A percentile compares a stretch with the other conserved stretches of the same genome.
These are phyloP conservation scores for Leccinum uliginosum DNA, from an alignment of 768 basidiomycete genomes.

Conservation along the genomic window DNA sequence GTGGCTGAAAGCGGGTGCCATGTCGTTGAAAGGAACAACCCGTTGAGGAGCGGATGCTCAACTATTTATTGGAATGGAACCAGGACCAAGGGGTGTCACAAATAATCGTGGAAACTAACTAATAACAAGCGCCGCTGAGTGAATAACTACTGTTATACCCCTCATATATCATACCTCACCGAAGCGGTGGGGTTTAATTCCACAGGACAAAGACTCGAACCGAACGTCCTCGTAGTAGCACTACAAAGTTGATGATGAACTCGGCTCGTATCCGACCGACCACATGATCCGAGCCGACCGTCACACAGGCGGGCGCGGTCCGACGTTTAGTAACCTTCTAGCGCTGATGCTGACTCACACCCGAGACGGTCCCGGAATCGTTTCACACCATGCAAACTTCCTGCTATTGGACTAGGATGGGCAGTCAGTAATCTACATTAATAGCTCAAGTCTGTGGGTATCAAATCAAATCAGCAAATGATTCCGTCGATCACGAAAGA, in stretches of 20 bases:
- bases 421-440: too few relatives aligned
- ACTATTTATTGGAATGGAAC: constrained; percentile 1
- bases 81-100: constrained; percentile 13
- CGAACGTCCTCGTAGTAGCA: too few relatives aligned
- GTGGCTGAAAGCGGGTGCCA: constrained; percentile 66
- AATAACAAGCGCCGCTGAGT: not conserved
- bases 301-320: not conserved
- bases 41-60: not conserved
- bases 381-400: not conserved
- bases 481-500: not conserved
- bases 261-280: not conserved
- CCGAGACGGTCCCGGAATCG: not conserved
- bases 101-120: not conserved
- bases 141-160: too few relatives aligned
- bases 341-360: not conserved
- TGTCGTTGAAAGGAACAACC: constrained; percentile 20
- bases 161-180: too few relatives aligned
- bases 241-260: not conserved
- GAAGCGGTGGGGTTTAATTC: not conserved
- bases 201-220: not conserved
- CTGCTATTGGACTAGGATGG: not conserved
- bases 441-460: not conserved
- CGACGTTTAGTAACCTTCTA: not conserved
- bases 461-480: constrained; percentile 4
- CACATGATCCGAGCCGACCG: not conserved